Conservation (phyloP, 805 yeast genomes). For the Saturnispora dispora region DNA sequence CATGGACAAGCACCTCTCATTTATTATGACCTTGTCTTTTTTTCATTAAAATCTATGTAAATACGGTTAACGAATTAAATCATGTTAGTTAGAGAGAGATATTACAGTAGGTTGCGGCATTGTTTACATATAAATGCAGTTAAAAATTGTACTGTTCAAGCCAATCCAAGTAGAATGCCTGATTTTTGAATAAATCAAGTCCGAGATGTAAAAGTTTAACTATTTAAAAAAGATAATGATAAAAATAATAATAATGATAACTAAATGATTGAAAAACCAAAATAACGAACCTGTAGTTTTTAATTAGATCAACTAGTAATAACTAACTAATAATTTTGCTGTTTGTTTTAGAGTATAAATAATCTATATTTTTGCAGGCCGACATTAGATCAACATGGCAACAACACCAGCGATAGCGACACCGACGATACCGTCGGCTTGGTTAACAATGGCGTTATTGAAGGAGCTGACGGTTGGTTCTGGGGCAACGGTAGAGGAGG, state of each 20-base stretch:
- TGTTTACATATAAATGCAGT: no score
- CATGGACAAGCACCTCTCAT: no score
- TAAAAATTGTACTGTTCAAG: no score
- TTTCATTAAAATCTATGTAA: no score
- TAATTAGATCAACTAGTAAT: not conserved
- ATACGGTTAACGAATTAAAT: no score
- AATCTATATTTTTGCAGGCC: not conserved
- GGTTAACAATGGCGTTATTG: constrained; percentile 18
- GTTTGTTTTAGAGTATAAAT: not conserved
- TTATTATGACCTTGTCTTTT: no score
- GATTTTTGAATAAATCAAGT: not conserved
- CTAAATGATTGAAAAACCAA: not conserved
- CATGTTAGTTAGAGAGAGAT: no score
- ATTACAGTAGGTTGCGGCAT: no score
- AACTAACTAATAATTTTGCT: not conserved
- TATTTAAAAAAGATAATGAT: not conserved
- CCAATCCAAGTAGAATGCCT: no score
- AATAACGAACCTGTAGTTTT: not conserved
- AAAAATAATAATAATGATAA: not conserved
- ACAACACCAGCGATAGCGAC: constrained; percentile 19
- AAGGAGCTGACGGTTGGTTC: constrained; percentile 19
- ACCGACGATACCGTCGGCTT: constrained; percentile 23
- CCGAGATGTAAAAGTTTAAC: not conserved
- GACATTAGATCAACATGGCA: constrained; percentile 12
- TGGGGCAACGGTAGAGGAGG: constrained; percentile 1